Percentiles rank a stretch among this genome's conserved stretches.
Evolutionary conservation across 441 rosid species (phyloP).

Genomic region (Isatis lusitanica): DNA sequence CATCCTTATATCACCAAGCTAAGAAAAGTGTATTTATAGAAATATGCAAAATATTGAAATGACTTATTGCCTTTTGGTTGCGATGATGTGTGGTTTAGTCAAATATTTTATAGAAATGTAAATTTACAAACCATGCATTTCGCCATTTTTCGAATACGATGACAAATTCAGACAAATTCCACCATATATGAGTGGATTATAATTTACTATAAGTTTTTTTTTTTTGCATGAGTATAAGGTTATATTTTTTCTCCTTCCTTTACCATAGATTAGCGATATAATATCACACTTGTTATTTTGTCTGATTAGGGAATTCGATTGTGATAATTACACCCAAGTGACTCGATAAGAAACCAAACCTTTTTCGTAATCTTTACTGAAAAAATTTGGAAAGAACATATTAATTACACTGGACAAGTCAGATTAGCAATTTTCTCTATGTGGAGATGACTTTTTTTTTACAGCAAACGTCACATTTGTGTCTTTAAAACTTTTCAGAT

Average conservation of each 20-base stretch:
- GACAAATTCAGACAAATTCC: neutral
- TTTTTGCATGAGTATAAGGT: too few species aligned
- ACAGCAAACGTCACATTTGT: too few species aligned
- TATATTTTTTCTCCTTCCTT: neutral
- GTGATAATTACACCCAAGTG: neutral
- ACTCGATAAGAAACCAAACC: neutral
- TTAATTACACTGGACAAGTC: too few species aligned
- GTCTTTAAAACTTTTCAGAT: too few species aligned
- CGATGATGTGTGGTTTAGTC: neutral
- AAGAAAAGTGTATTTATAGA: neutral
- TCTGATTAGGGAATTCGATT: too few species aligned
- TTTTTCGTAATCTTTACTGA: too few species aligned
- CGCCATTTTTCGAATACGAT: neutral
- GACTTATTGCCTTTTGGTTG: neutral
- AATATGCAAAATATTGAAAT: neutral
- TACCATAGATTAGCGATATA: neutral
- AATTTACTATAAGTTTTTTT: too few species aligned
- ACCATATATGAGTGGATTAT: neutral
- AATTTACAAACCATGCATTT: neutral
- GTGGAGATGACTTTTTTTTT: too few species aligned
- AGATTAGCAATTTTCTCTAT: too few species aligned
- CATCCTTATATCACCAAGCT: slow-evolving; percentile 10
- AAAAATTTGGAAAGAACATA: too few species aligned
- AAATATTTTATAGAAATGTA: neutral
- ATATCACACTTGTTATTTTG: too few species aligned